Evolutionary conservation across 306 rosid species (phyloP), one percentile per base, ranked within the genome.

Genomic region (Elaeagnus macrophylla): DNA sequence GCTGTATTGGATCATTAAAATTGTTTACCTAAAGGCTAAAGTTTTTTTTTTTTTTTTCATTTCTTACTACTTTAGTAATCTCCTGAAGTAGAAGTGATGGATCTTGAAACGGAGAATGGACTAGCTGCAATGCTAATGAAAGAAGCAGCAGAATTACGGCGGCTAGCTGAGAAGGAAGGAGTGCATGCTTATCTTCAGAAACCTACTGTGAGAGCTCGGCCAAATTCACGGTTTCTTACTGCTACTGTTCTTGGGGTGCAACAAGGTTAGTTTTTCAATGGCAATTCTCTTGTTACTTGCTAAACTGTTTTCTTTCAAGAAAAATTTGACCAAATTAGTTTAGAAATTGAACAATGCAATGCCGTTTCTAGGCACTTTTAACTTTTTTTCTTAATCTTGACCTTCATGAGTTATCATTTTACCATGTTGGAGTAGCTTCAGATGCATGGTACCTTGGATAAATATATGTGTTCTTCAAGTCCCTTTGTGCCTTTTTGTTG

Each of bases 231-330:
- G 8, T 91, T 91, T 49, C 87, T 91, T 59, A 80, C 95, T 51
- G 99, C 96, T 44, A 91, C 96, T 25, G 95, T 91, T 42, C 85
- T 61, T 62, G 96, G 96, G n/a, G 95, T 86, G 39, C 91, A 90
- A 62, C 97, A 90, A 90, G 85, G 95, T 90, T 40, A 42, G 59
- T 71, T 66, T 43, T 18, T 57, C 18, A 14, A 42, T 11, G 57
- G 6, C 25, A 56, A 9, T 58, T 6, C 32, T 25, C 32, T 47
- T 13, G 32, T 14, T 47, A 14, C 38, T 16, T 41, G 11, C 32
- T 44, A 13, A 3, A 13, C 12, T n/a, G 7, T 13, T 6, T 45
- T 13, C 8, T 45, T 12, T 13, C 9, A 45, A 45, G 49, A 13
- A 13, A 10, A 45, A 45, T 13, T n/a, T n/a, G 6, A 14, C 0